phyloP scores from a whole-genome alignment of 352 stramenopile species.

The Halophytophthora batemanensis region DNA sequence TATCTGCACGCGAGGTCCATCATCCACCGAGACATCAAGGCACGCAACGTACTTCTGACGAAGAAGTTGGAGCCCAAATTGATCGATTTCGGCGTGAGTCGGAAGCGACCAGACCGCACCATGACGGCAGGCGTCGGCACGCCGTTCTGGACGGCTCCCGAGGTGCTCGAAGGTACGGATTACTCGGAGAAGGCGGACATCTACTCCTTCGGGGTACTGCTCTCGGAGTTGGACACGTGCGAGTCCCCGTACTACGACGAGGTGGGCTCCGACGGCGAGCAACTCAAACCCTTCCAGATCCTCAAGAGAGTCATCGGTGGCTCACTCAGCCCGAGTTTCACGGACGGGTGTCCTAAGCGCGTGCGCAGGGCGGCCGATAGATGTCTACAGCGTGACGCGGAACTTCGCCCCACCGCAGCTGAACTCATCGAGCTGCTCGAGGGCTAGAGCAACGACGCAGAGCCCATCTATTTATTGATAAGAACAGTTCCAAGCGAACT shows the following conservation, averaged over 20 bases:
- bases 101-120: slow-evolving; percentile 28
- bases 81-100: slow-evolving; percentile 57
- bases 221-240: slow-evolving; percentile 53
- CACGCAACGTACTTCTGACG: slow-evolving; percentile 50
- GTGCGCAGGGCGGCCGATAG: slow-evolving; percentile 30
- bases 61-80: slow-evolving; percentile 43
- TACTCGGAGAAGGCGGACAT: slow-evolving; percentile 75
- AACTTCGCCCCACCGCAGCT: slow-evolving; percentile 18
- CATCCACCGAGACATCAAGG: slow-evolving; percentile 58
- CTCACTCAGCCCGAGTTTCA: slow-evolving; percentile 43
- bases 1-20: slow-evolving; percentile 53
- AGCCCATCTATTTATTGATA: too few species aligned
- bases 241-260: slow-evolving; percentile 22
- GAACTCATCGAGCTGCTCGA: slow-evolving; percentile 16
- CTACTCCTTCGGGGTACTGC: slow-evolving; percentile 68
- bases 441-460: too few species aligned
- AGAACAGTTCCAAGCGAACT: too few species aligned
- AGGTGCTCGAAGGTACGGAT: slow-evolving; percentile 55
- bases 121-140: slow-evolving; percentile 62
- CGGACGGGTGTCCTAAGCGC: slow-evolving; percentile 29
- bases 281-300: slow-evolving; percentile 44
- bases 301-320: slow-evolving; percentile 40
- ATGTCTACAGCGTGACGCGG: slow-evolving; percentile 41
- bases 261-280: slow-evolving; percentile 4
- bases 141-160: slow-evolving; percentile 60